Evolutionary conservation across 768 basidiomycete genomes (phyloP).

Genomic region (Suillus bovinus): DNA sequence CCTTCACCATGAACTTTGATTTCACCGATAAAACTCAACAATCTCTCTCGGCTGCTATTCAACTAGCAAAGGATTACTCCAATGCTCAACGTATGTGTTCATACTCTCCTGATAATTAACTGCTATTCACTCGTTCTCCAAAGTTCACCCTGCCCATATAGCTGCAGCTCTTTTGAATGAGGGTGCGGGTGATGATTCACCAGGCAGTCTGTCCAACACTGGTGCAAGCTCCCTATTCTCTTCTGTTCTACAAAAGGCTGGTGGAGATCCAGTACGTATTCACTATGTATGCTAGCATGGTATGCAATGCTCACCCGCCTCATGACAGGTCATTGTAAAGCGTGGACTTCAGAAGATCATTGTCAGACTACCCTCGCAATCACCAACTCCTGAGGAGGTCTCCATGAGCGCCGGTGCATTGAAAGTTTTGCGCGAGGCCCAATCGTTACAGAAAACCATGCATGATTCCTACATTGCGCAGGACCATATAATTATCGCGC

Average conservation of each 20-base stretch:
- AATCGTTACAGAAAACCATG: constrained; percentile 77
- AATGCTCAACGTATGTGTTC: constrained; percentile 69
- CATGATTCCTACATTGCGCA: constrained; percentile 92
- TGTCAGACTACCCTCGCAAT: constrained; percentile 80
- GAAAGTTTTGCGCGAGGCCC: constrained; percentile 74
- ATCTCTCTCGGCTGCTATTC: constrained; percentile 67
- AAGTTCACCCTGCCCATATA: constrained; percentile 83
- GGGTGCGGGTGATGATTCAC: constrained; percentile 37
- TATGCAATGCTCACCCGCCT: background rate
- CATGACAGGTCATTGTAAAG: constrained; percentile 52
- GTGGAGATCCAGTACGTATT: constrained; percentile 77
- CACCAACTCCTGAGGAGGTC: constrained; percentile 83
- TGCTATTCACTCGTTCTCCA: constrained; percentile 13
- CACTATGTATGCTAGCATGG: background rate
- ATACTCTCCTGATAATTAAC: background rate
- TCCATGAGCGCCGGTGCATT: constrained; percentile 55
- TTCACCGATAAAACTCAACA: constrained; percentile 86
- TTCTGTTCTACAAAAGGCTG: constrained; percentile 78
- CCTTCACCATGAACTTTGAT: constrained; percentile 53
- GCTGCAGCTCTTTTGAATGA: constrained; percentile 82
- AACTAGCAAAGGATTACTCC: constrained; percentile 82
- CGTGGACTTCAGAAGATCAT: constrained; percentile 75
- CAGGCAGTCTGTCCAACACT: constrained; percentile 30
- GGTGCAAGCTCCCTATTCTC: constrained; percentile 64
- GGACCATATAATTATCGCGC: constrained; percentile 86